Base-by-base conservation (phyloP, 2,329 filamentous ascomycete genomes). In the Fonsecaea nubica region DNA sequence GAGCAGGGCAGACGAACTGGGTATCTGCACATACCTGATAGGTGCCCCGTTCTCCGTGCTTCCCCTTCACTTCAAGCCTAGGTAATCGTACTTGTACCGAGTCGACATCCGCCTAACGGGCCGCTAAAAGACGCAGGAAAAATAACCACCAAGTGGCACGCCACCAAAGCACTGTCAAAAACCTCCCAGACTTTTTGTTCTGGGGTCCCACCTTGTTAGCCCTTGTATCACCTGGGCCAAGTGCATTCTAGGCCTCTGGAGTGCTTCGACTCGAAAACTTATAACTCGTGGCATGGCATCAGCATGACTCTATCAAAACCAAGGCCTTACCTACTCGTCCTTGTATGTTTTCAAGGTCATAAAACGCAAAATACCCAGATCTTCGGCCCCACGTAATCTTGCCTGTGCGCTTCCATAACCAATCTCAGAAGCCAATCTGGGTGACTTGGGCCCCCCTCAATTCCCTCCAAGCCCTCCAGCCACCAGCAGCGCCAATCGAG, bases 341-440 rank as follows among this genome's bases (percentile, higher is more conserved):
- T 25, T 2, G 18, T 4, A 50, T 5, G 7, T 50, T 21, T 25
- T 2, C 45, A 25, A 50, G 12, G 18, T 25, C 18, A 42, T 25
- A 35, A 18, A 30, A 13, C n/a, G 40, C 57, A 25, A 25, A 48
- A 48, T 50, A 45, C 32, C 25, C 40, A 32, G 32, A 59, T 18
- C n/a, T 32, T 35, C 21, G n/a, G 57, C 57, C 57, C 40, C 13
- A 50, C 40, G 57, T 42, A 59, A 59, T 59, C 57, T 59, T 59
- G 45, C 21, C 32, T 50, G 12, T 59, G 40, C 40, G 57, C 57
- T 59, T 18, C 40, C 25, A 42, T 35, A 58, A 30, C 40, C 40
- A 15, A 58, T 18, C 40, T 42, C 8, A 50, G 45, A 42, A n/a
- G 15, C 45, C n/a, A 50, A 50, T 12, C 18, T 50, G 18, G 4